These are phyloP conservation scores for Neurospora sp. DNA, from an alignment of 495 filamentous ascomycete genomes.

Conservation along the genomic window DNA sequence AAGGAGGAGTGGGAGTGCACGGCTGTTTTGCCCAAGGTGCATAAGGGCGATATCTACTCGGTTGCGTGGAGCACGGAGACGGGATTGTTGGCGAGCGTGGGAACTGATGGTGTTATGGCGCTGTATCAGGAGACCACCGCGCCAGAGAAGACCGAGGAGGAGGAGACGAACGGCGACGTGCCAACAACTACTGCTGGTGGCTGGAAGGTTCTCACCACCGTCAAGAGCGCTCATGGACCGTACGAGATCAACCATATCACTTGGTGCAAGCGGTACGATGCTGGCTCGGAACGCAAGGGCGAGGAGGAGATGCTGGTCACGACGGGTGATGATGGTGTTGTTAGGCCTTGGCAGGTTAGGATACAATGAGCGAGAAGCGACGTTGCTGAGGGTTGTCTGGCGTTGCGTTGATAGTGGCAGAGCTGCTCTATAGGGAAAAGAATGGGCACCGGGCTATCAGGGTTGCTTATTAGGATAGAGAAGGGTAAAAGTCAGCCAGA, in stretches of 20 bases:
- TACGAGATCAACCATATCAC: constrained; percentile 87
- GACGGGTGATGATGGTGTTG: constrained; percentile 70
- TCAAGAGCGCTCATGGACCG: constrained; percentile 69
- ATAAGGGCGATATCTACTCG: constrained; percentile 73
- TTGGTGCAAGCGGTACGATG: constrained; percentile 60
- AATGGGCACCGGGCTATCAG: background rate
- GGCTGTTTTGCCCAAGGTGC: constrained; percentile 55
- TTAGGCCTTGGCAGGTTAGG: constrained; percentile 55
- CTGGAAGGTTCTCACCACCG: constrained; percentile 58
- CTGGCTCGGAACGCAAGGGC: constrained; percentile 32
- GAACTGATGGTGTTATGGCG: constrained; percentile 75
- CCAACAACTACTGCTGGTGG: constrained; percentile 28
- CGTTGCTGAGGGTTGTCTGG: background rate
- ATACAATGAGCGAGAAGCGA: background rate
- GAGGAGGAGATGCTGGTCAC: constrained; percentile 68
- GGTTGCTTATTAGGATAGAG: background rate
- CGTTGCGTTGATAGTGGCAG: no score
- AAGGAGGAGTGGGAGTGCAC: constrained; percentile 78
- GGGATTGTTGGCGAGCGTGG: constrained; percentile 69
- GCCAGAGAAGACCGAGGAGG: constrained; percentile 21
- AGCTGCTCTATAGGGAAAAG: no score
- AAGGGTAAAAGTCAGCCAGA: no score
- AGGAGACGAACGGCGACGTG: constrained; percentile 13
- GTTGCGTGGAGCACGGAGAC: constrained; percentile 66
- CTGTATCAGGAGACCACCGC: constrained; percentile 55